phyloP scores from a whole-genome alignment of 768 basidiomycete species.

The Pleurotus djamor region DNA sequence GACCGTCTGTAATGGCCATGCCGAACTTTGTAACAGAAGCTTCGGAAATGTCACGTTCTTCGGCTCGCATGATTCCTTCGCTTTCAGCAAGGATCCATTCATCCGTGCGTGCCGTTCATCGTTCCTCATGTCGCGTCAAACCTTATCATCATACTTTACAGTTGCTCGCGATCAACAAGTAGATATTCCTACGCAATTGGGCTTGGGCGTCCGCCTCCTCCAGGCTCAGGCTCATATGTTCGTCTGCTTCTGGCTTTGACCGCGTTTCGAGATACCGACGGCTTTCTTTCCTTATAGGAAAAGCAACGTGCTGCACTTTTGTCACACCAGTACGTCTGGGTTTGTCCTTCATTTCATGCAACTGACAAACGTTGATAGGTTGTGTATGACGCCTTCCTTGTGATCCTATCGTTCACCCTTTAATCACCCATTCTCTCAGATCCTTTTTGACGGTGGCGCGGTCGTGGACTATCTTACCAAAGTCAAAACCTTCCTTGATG shows the following conservation, averaged over 20 bases:
- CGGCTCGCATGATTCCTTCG: constrained; percentile 59
- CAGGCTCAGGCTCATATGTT: constrained; percentile 57
- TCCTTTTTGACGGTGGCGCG: constrained; percentile 53
- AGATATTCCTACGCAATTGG: constrained; percentile 45
- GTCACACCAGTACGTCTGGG: constrained; percentile 55
- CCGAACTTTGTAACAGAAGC: constrained; percentile 55
- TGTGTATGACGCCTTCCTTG: constrained; percentile 25
- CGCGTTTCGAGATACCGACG: neutral
- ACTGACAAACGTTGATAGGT: constrained; percentile 16
- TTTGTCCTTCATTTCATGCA: neutral
- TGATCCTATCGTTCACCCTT: neutral
- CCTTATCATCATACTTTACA: neutral
- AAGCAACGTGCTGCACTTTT: constrained; percentile 55
- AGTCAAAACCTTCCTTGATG: constrained; percentile 54
- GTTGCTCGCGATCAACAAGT: constrained; percentile 46
- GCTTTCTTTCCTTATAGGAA: constrained; percentile 17
- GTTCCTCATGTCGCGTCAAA: neutral
- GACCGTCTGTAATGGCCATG: constrained; percentile 61
- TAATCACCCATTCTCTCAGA: constrained; percentile 15
- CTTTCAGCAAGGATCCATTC: constrained; percentile 43
- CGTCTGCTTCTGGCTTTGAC: constrained; percentile 7
- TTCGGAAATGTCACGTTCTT: constrained; percentile 52
- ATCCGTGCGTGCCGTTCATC: constrained; percentile 29
- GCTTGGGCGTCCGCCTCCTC: constrained; percentile 51
- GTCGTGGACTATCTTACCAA: constrained; percentile 45